Conservation (phyloP, 495 filamentous ascomycete genomes). For the Penicillium chermesinum region DNA sequence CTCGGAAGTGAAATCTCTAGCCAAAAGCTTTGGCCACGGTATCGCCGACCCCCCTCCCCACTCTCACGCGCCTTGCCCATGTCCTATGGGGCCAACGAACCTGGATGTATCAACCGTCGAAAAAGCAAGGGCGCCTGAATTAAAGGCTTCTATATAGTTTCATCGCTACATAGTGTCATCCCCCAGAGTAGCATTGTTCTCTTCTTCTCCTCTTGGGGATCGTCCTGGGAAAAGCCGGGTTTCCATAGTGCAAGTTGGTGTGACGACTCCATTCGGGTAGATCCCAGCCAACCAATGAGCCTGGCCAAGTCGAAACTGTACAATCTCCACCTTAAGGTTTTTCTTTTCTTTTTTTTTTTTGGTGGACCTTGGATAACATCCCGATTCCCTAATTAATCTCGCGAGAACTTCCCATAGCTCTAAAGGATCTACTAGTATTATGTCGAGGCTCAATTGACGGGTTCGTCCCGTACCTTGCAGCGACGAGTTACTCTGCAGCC, state of each 20-base stretch:
- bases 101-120: slow-evolving; percentile 10
- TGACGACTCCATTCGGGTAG: not conserved
- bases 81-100: not conserved
- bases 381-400: not conserved
- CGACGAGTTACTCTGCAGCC: slow-evolving; percentile 23
- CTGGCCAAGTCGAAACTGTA: not conserved
- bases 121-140: slow-evolving; percentile 3
- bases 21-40: not conserved
- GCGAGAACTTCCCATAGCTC: too few relatives aligned
- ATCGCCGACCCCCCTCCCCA: not conserved
- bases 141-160: not conserved
- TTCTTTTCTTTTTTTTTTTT: not conserved
- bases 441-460: slow-evolving; percentile 19
- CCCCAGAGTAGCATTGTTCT: not conserved
- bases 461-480: slow-evolving; percentile 32
- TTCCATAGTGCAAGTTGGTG: not conserved
- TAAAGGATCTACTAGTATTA: not conserved
- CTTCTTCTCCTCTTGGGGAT: not conserved
- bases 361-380: not conserved
- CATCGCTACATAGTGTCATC: not conserved
- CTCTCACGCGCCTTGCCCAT: not conserved
- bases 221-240: not conserved
- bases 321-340: not conserved
- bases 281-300: not conserved
- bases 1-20: slow-evolving; percentile 3